A percentile compares a stretch with the other conserved stretches of the same genome.
phyloP scores from a whole-genome alignment of 768 basidiomycete species.

The Candolleomyces efflorescens region DNA sequence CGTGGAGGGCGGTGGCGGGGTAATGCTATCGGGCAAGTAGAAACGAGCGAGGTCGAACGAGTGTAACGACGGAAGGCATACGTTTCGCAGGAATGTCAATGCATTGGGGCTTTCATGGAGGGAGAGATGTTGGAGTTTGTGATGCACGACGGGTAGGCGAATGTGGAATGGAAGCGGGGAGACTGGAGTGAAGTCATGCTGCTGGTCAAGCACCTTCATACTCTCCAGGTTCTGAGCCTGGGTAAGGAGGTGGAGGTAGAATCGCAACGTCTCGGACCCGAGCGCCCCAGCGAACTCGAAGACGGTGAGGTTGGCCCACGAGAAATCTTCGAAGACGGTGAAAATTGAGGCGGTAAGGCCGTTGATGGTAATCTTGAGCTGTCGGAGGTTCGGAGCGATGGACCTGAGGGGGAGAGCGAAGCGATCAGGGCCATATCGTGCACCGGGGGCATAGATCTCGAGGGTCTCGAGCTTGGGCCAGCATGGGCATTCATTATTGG shows the following conservation, averaged over 20 bases:
- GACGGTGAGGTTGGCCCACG: neutral
- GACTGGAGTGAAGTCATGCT: neutral
- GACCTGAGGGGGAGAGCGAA: neutral
- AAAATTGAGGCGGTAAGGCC: neutral
- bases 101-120: neutral
- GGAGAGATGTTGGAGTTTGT: neutral
- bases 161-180: neutral
- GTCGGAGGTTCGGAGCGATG: neutral
- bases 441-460: neutral
- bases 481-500: neutral
- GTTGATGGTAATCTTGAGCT: neutral
- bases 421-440: neutral
- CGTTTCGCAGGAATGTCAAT: neutral
- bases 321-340: neutral
- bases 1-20: neutral
- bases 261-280: neutral
- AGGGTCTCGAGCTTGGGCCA: constrained; percentile 1
- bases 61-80: neutral
- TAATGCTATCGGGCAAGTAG: neutral
- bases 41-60: neutral
- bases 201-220: neutral
- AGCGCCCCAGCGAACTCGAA: neutral
- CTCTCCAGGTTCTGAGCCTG: neutral
- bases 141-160: neutral
- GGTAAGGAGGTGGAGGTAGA: neutral